These are phyloP conservation scores for Chalciporus sp. DNA, from an alignment of 1,284 basidiomycete species.

Conservation along the genomic window DNA sequence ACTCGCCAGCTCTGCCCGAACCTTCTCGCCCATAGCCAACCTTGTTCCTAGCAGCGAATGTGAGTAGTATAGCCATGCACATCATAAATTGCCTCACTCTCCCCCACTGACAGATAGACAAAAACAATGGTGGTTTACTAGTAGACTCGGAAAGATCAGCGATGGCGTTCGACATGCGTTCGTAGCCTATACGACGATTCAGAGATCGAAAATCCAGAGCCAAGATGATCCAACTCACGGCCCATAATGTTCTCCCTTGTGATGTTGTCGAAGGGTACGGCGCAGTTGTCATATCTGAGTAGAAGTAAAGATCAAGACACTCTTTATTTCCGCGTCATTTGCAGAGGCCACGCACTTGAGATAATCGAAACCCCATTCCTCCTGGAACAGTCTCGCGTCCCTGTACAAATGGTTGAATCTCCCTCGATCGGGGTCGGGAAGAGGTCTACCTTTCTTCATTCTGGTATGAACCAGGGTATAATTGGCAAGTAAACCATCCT, in stretches of 20 bases:
- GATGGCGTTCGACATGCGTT: slow-evolving; percentile 58
- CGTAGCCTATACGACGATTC: slow-evolving; percentile 40
- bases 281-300: slow-evolving; percentile 59
- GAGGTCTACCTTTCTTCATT: slow-evolving; percentile 31
- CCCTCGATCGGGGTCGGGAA: no score
- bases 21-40: slow-evolving; percentile 55
- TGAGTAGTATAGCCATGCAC: not conserved
- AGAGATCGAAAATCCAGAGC: not conserved
- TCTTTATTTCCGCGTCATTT: not conserved
- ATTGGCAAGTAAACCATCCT: slow-evolving; percentile 37
- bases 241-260: slow-evolving; percentile 56
- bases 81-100: slow-evolving; percentile 39
- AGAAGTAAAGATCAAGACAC: not conserved
- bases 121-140: slow-evolving; percentile 47
- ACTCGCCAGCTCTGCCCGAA: slow-evolving; percentile 65
- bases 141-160: slow-evolving; percentile 42
- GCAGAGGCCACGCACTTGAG: slow-evolving; percentile 47
- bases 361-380: slow-evolving; percentile 62
- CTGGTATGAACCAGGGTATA: slow-evolving; percentile 35
- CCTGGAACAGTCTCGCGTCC: slow-evolving; percentile 51
- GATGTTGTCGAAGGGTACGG: slow-evolving; percentile 55
- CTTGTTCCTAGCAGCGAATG: slow-evolving; percentile 46
- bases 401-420: slow-evolving; percentile 18
- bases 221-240: slow-evolving; percentile 41
- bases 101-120: slow-evolving; percentile 62